Evolutionary conservation across 2,329 filamentous ascomycete genomes (phyloP).

Genomic region (Paracamarosporium sp.): DNA sequence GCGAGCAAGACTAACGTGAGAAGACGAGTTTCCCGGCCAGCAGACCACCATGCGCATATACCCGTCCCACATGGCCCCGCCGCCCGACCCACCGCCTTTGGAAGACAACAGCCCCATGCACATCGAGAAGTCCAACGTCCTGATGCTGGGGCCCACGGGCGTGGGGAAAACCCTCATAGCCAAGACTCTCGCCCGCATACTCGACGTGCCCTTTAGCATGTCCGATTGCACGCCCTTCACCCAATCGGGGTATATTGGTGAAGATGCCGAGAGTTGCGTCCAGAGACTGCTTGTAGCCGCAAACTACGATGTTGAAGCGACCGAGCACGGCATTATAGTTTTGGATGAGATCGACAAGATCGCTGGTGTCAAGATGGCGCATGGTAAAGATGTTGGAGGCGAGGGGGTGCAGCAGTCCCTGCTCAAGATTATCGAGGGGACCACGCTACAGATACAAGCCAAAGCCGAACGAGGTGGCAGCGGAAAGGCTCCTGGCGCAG

Average conservation of each 20-base stretch:
- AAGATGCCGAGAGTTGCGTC: constrained; percentile 96
- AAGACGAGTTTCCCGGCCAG: constrained; percentile 71
- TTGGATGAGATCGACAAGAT: constrained; percentile 98
- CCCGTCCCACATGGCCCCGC: constrained; percentile 28
- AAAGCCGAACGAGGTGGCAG: constrained; percentile 71
- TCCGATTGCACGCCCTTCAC: constrained; percentile 96
- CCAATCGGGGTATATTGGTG: constrained; percentile 95
- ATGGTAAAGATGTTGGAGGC: constrained; percentile 92
- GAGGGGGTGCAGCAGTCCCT: constrained; percentile 97
- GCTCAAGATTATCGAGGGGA: constrained; percentile 94
- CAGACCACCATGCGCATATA: constrained; percentile 57
- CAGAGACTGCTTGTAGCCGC: constrained; percentile 88
- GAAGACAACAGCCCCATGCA: constrained; percentile 68
- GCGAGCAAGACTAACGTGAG: constrained; percentile 41
- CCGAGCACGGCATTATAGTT: constrained; percentile 92
- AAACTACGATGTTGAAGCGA: constrained; percentile 83
- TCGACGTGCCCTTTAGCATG: constrained; percentile 96
- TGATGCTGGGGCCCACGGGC: constrained; percentile 89
- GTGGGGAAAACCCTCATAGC: constrained; percentile 97
- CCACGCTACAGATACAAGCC: constrained; percentile 88
- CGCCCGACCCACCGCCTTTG: constrained; percentile 50
- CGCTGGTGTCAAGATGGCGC: constrained; percentile 82
- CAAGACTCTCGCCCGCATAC: constrained; percentile 86
- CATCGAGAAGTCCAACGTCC: constrained; percentile 94
- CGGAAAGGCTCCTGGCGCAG: constrained; percentile 28